Evolutionary conservation across 208 protist species (phyloP).

Genomic region (Trypanosomatidae sp.): DNA sequence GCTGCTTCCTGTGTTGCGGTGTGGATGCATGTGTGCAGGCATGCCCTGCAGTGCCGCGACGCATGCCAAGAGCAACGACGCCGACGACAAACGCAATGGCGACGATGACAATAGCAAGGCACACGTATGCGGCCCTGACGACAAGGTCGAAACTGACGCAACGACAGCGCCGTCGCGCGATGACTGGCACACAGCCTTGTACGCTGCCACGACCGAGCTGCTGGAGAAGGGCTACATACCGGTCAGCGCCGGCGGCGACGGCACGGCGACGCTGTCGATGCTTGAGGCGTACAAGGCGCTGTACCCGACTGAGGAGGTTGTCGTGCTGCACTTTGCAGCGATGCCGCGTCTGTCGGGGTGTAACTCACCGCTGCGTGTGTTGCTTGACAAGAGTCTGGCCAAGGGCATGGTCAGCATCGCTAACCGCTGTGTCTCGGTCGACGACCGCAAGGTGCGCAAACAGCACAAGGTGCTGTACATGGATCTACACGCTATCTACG

Average conservation of each 20-base stretch:
- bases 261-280: conserved; percentile 54
- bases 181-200: conserved; percentile 47
- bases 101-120: too few relatives aligned
- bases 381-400: conserved; percentile 52
- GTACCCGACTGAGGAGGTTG: conserved; percentile 54
- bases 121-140: too few relatives aligned
- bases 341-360: conserved; percentile 13
- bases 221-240: conserved; percentile 76
- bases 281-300: conserved; percentile 73
- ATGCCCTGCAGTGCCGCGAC: too few relatives aligned
- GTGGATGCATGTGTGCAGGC: background rate
- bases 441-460: conserved; percentile 57
- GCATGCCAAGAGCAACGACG: too few relatives aligned
- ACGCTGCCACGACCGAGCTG: conserved; percentile 45
- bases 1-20: conserved; percentile 46
- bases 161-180: conserved; percentile 10
- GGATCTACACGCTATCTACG: conserved; percentile 80
- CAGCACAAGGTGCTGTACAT: conserved; percentile 75
- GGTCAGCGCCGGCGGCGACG: conserved; percentile 53
- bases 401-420: conserved; percentile 73
- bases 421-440: conserved; percentile 49
- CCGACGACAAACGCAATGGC: too few relatives aligned
- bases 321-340: conserved; percentile 67
- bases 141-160: background rate
- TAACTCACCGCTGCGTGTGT: conserved; percentile 32